Conservation (phyloP, 768 basidiomycete species). For the Amanita pseudoporphyria region DNA sequence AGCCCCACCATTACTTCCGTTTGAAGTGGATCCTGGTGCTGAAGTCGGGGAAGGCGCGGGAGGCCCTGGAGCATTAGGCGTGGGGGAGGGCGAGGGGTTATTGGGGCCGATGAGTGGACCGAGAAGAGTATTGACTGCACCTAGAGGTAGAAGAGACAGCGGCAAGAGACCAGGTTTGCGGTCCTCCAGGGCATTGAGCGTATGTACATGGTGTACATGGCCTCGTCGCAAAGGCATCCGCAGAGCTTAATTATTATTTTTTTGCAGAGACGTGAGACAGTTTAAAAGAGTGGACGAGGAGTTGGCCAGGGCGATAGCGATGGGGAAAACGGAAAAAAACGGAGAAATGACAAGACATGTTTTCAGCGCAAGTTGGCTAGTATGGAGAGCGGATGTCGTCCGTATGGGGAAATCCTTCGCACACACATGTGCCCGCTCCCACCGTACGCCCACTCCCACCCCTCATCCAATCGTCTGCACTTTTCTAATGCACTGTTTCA, state of each 20-base stretch:
- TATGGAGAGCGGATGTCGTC: too few relatives aligned
- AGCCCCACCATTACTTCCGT: conserved; percentile 6
- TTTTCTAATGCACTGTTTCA: too few relatives aligned
- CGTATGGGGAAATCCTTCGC: too few relatives aligned
- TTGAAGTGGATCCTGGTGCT: neutral
- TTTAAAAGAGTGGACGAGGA: too few relatives aligned
- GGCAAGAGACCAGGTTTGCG: neutral
- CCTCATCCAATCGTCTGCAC: too few relatives aligned
- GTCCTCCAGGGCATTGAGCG: neutral
- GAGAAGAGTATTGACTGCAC: neutral
- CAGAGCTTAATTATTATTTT: neutral
- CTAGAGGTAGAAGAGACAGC: neutral
- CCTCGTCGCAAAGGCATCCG: neutral
- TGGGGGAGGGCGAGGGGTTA: neutral
- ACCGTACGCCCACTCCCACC: too few relatives aligned
- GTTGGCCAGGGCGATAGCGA: too few relatives aligned
- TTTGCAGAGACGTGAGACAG: neutral
- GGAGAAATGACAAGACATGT: too few relatives aligned
- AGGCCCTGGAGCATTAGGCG: too few relatives aligned
- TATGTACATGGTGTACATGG: neutral
- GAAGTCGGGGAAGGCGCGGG: neutral
- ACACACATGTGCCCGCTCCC: too few relatives aligned
- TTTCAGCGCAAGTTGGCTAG: too few relatives aligned
- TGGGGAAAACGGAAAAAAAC: too few relatives aligned
- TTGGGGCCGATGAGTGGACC: neutral